Evolutionary conservation across 345 rosid genomes (phyloP).

Genomic region (Ceriops zippeliana): DNA sequence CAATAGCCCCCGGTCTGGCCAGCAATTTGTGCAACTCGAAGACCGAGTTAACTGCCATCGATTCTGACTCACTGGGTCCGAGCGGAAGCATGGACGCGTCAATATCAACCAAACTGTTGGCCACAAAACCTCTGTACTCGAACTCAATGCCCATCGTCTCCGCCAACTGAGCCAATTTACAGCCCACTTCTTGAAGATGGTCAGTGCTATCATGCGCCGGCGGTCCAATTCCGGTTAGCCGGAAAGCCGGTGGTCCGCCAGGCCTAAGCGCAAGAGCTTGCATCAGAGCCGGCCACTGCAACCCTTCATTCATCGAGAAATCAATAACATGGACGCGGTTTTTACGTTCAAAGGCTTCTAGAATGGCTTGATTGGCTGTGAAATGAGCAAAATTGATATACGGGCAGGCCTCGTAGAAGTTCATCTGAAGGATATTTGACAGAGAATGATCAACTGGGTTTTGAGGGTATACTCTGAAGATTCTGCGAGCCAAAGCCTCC

Average conservation of each 20-base stretch:
- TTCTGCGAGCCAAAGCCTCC: constrained; percentile 71
- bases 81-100: constrained; percentile 70
- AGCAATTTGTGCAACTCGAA: constrained; percentile 70
- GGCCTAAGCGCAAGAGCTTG: constrained; percentile 71
- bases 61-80: constrained; percentile 49
- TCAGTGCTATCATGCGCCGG: constrained; percentile 60
- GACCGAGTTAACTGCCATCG: constrained; percentile 78
- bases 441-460: constrained; percentile 42
- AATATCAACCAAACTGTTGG: constrained; percentile 71
- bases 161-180: constrained; percentile 71
- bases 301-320: constrained; percentile 65
- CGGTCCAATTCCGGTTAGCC: constrained; percentile 80
- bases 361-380: constrained; percentile 80
- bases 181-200: constrained; percentile 65
- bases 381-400: constrained; percentile 86
- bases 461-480: constrained; percentile 48
- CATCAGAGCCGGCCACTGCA: constrained; percentile 91
- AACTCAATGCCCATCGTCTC: constrained; percentile 62
- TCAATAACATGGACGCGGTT: constrained; percentile 65
- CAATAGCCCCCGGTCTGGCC: constrained; percentile 60
- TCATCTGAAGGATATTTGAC: constrained; percentile 66
- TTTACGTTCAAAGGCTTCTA: constrained; percentile 67
- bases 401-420: constrained; percentile 80
- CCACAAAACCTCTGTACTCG: constrained; percentile 74
- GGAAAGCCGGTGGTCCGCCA: constrained; percentile 72